phyloP scores from a whole-genome alignment of 192 early-diverging fungal species.

The Spinellus fusiger region DNA sequence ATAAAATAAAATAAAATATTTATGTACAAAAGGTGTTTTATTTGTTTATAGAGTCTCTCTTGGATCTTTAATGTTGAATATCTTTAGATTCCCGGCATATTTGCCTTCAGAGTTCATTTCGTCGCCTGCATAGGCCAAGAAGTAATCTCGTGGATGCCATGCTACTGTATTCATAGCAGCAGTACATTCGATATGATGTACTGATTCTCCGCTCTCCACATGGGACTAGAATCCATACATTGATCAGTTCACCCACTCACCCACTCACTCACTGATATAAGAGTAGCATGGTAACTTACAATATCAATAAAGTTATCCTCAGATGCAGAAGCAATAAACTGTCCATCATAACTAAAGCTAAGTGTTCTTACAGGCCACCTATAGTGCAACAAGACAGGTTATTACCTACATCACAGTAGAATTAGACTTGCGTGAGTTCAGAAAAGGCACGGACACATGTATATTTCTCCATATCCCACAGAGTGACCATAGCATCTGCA shows the following conservation, averaged over 20 bases:
- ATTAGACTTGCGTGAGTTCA: conserved; percentile 51
- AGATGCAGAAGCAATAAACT: conserved; percentile 65
- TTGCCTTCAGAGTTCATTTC: conserved; percentile 37
- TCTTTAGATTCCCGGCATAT: conserved; percentile 43
- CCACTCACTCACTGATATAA: not conserved
- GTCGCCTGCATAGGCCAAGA: conserved; percentile 76
- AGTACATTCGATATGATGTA: conserved; percentile 60
- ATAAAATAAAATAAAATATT: not conserved
- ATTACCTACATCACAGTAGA: not conserved
- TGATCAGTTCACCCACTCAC: not conserved
- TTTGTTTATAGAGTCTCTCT: conserved; percentile 1
- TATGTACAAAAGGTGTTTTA: not conserved
- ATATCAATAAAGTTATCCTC: conserved; percentile 78
- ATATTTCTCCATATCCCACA: conserved; percentile 71
- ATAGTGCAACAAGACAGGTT: not conserved
- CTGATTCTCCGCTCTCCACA: conserved; percentile 64
- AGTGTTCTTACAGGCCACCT: conserved; percentile 75
- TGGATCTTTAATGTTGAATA: conserved; percentile 39
- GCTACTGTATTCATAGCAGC: conserved; percentile 71
- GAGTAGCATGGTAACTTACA: conserved; percentile 37
- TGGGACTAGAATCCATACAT: conserved; percentile 42
- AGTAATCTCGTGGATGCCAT: conserved; percentile 73
- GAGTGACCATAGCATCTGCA: conserved; percentile 65
- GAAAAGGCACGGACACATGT: conserved; percentile 61
- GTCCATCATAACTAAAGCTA: conserved; percentile 75